Percentiles rank a stretch among this genome's conserved stretches.
These are phyloP conservation scores for Meira nashicola DNA, from an alignment of 1,284 basidiomycete genomes.

Conservation along the genomic window DNA sequence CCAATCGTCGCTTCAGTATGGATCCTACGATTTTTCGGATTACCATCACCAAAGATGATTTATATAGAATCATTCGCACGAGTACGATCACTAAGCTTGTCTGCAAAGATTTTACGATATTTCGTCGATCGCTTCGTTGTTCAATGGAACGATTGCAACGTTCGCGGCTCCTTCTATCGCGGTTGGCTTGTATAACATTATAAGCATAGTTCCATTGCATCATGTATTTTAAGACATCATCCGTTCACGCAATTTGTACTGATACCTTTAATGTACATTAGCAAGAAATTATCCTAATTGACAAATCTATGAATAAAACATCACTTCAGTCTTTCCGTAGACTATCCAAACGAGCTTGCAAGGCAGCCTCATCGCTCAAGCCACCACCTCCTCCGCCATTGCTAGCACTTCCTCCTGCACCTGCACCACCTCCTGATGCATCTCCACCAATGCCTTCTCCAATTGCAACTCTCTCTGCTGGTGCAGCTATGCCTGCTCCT, in stretches of 20 bases:
- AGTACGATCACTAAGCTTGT: constrained; percentile 73
- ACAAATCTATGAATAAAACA: too few relatives aligned
- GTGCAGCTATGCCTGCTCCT: constrained; percentile 29
- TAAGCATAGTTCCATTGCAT: too few relatives aligned
- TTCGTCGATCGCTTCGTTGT: constrained; percentile 72
- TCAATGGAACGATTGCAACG: constrained; percentile 27
- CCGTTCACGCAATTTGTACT: too few relatives aligned
- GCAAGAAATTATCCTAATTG: too few relatives aligned
- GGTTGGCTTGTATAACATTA: neutral
- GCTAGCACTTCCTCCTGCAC: constrained; percentile 10
- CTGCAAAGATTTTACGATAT: constrained; percentile 72
- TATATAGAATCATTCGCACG: constrained; percentile 95
- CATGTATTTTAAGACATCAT: too few relatives aligned
- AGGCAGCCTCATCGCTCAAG: constrained; percentile 43
- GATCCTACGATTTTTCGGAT: constrained; percentile 68
- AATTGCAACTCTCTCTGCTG: constrained; percentile 39
- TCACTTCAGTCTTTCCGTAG: constrained; percentile 36
- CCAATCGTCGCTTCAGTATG: constrained; percentile 70
- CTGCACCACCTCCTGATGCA: constrained; percentile 5
- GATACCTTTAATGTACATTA: too few relatives aligned
- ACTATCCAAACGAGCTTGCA: constrained; percentile 47
- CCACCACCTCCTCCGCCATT: constrained; percentile 8
- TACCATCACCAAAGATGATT: constrained; percentile 69
- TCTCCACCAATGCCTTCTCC: constrained; percentile 32
- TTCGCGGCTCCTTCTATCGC: neutral